These are phyloP conservation scores for Triangularia setosa DNA, from an alignment of 2,329 filamentous ascomycete species.

Conservation along the genomic window DNA sequence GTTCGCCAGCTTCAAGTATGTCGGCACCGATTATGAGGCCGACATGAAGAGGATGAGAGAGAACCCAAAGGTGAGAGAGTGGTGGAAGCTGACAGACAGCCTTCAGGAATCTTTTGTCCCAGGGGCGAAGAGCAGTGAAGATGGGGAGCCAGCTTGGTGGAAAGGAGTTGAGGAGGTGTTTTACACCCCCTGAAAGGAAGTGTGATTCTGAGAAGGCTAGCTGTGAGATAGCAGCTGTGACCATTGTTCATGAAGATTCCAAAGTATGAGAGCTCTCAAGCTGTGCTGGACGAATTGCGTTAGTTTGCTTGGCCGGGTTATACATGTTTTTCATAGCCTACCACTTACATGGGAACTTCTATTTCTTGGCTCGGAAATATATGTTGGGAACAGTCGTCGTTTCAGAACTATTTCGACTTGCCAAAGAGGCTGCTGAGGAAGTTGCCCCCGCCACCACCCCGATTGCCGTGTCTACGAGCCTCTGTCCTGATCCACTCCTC, in stretches of 20 bases:
- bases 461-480: constrained; percentile 37
- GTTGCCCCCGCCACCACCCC: constrained; percentile 34
- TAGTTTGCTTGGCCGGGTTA: neutral
- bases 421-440: constrained; percentile 44
- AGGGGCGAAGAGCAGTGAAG: constrained; percentile 55
- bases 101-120: constrained; percentile 65
- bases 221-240: neutral
- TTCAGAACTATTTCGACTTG: constrained; percentile 12
- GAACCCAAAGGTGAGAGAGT: constrained; percentile 69
- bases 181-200: constrained; percentile 43
- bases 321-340: neutral
- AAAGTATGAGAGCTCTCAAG: neutral
- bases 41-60: constrained; percentile 75
- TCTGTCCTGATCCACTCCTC: constrained; percentile 42
- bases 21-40: constrained; percentile 66
- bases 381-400: neutral
- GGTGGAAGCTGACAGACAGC: constrained; percentile 77
- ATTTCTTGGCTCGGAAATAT: neutral
- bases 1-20: constrained; percentile 75
- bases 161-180: constrained; percentile 67
- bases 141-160: constrained; percentile 64
- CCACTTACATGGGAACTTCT: neutral
- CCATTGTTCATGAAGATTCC: neutral
- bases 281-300: neutral
- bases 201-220: neutral